These are phyloP conservation scores for Theobroma cacao DNA, from an alignment of 345 rosid species.

Conservation along the genomic window DNA sequence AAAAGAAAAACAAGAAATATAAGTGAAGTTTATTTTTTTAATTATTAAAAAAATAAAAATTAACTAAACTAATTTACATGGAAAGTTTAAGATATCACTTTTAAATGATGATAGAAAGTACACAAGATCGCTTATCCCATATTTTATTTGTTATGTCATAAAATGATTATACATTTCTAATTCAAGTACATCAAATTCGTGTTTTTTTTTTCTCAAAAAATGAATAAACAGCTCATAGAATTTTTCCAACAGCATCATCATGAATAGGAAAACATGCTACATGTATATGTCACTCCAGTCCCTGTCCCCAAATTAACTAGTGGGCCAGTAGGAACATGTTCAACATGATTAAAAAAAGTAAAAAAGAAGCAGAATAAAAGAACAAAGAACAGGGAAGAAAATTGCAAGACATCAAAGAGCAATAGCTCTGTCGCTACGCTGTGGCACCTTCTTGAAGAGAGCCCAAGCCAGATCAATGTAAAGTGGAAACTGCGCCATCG, in stretches of 20 bases:
- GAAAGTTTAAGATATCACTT: no score
- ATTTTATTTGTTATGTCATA: no score
- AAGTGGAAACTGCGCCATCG: constrained; percentile 42
- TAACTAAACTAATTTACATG: no score
- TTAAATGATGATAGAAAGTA: no score
- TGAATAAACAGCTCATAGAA: no score
- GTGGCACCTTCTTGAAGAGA: constrained; percentile 38
- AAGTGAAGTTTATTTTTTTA: no score
- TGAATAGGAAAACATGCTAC: not conserved
- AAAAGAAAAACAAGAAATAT: no score
- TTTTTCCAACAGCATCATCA: not conserved
- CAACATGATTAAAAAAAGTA: not conserved
- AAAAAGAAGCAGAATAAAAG: not conserved
- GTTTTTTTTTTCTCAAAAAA: no score
- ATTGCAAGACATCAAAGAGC: not conserved
- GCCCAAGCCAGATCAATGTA: constrained; percentile 48
- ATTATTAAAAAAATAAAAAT: no score
- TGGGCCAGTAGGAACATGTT: not conserved
- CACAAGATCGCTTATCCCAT: no score
- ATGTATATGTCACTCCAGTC: not conserved
- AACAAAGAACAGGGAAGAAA: not conserved
- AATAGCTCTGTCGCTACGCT: constrained; percentile 35
- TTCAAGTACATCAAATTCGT: no score
- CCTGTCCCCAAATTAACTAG: not conserved
- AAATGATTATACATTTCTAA: no score